Conservation (phyloP, 352 stramenopile genomes). For the Phytophthora crassamura region DNA sequence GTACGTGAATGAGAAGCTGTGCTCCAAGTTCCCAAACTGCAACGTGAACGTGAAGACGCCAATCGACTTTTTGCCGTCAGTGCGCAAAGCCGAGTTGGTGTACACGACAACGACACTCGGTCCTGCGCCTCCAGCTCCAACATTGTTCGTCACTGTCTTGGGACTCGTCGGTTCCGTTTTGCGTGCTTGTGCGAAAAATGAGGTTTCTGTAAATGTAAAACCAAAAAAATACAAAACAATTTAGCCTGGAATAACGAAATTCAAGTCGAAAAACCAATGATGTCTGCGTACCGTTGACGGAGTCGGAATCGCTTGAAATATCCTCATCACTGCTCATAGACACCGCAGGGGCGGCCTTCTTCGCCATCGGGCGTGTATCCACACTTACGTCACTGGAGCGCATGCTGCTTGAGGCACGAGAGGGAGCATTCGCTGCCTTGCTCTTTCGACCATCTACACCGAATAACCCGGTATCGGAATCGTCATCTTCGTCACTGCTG, state of each 20-base stretch:
- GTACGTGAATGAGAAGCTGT: conserved; percentile 72
- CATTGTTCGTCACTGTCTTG: conserved; percentile 25
- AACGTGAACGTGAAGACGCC: conserved; percentile 75
- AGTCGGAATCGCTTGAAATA: conserved; percentile 42
- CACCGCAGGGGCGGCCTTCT: conserved; percentile 13
- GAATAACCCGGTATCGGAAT: conserved; percentile 61
- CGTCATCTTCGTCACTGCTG: conserved; percentile 58
- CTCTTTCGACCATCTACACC: conserved; percentile 34
- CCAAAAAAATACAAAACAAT: conserved; percentile 3
- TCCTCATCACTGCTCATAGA: conserved; percentile 36
- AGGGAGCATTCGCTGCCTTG: conserved; percentile 21
- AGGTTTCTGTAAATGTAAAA: conserved; percentile 13
- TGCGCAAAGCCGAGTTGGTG: conserved; percentile 60
- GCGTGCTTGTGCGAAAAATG: conserved; percentile 32
- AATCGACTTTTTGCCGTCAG: conserved; percentile 65
- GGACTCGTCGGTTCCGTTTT: conserved; percentile 30
- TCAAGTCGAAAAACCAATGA: neutral
- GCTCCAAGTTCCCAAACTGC: conserved; percentile 54
- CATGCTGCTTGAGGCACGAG: conserved; percentile 18
- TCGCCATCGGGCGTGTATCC: conserved; percentile 13
- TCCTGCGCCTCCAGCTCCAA: conserved; percentile 29
- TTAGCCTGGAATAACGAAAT: conserved; percentile 12
- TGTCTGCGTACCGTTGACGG: conserved; percentile 33
- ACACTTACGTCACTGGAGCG: conserved; percentile 33
- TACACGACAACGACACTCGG: conserved; percentile 54